These are phyloP conservation scores for Geotrichum carabidarum DNA, from an alignment of 1,139 yeast genomes.

Conservation along the genomic window DNA sequence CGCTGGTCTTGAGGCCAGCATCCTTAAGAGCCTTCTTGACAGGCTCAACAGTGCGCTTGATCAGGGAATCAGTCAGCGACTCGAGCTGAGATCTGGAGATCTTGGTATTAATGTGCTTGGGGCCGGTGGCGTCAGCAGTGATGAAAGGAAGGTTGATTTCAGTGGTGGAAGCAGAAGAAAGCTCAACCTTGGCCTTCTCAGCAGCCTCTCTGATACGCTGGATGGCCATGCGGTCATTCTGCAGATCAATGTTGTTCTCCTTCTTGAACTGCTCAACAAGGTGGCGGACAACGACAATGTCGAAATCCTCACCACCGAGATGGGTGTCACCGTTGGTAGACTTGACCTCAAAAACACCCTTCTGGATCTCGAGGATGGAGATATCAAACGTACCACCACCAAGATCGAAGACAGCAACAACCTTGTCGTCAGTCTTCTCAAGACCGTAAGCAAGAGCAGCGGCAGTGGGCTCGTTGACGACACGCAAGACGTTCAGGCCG, in stretches of 20 bases:
- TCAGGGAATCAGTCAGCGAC: slow-evolving; percentile 79
- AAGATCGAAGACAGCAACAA: slow-evolving; percentile 79
- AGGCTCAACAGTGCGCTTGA: slow-evolving; percentile 93
- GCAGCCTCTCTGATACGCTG: slow-evolving; percentile 99
- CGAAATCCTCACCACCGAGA: slow-evolving; percentile 81
- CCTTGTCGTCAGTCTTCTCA: slow-evolving; percentile 70
- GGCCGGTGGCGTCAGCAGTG: slow-evolving; percentile 92
- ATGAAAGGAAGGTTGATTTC: slow-evolving; percentile 96
- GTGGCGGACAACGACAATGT: slow-evolving; percentile 80
- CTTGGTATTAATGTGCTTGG: slow-evolving; percentile 95
- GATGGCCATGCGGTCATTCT: slow-evolving; percentile 94
- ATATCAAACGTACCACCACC: slow-evolving; percentile 91
- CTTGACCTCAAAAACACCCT: slow-evolving; percentile 83
- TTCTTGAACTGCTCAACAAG: slow-evolving; percentile 89
- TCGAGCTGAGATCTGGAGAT: slow-evolving; percentile 91
- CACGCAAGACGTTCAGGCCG: slow-evolving; percentile 92
- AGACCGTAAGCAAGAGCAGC: slow-evolving; percentile 98
- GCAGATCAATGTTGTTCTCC: slow-evolving; percentile 84
- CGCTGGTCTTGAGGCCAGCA: slow-evolving; percentile 80
- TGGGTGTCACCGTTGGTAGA: slow-evolving; percentile 89
- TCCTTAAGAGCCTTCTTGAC: slow-evolving; percentile 98
- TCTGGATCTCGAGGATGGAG: slow-evolving; percentile 78
- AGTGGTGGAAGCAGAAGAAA: slow-evolving; percentile 88
- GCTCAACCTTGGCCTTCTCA: slow-evolving; percentile 98
- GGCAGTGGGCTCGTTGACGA: slow-evolving; percentile 98